phyloP scores from a whole-genome alignment of 2,329 filamentous ascomycete genomes.

The Verticillium isaacii region DNA sequence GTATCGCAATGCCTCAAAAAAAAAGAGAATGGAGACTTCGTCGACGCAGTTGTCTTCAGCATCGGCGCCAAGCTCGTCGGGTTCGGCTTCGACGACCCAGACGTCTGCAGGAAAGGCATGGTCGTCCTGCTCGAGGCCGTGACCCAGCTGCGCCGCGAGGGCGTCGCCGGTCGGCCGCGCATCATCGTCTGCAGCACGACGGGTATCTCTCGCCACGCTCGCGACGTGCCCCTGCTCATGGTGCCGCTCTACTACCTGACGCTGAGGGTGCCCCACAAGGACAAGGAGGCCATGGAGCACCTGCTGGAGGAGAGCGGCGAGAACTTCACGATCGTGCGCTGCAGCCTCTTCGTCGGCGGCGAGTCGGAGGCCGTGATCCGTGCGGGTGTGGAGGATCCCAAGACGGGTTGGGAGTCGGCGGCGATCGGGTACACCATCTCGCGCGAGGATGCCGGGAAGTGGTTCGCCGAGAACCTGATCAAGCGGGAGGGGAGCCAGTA shows the following conservation, averaged over 20 bases:
- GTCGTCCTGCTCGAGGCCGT: slow-evolving; percentile 35
- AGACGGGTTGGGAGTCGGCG: slow-evolving; percentile 24
- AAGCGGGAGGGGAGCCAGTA: slow-evolving; percentile 12
- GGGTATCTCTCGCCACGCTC: slow-evolving; percentile 30
- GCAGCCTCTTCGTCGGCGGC: slow-evolving; percentile 22
- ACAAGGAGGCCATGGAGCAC: slow-evolving; percentile 41
- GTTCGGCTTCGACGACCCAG: slow-evolving; percentile 36
- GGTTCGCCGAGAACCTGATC: slow-evolving; percentile 33
- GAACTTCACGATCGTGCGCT: slow-evolving; percentile 25
- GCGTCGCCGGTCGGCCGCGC: slow-evolving; percentile 21
- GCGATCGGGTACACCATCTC: slow-evolving; percentile 36
- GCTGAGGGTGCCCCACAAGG: slow-evolving; percentile 31
- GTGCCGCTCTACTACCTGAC: slow-evolving; percentile 34
- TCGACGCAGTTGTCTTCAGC: slow-evolving; percentile 41
- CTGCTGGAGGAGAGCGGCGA: slow-evolving; percentile 19
- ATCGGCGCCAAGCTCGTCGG: slow-evolving; percentile 36
- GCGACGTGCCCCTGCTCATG: slow-evolving; percentile 35
- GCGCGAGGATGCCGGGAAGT: slow-evolving; percentile 34
- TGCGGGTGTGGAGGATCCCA: slow-evolving; percentile 26
- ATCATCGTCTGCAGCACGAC: slow-evolving; percentile 36
- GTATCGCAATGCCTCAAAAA: slow-evolving; percentile 32
- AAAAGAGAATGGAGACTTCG: too few relatives aligned
- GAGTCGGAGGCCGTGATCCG: slow-evolving; percentile 17
- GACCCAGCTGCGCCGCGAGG: slow-evolving; percentile 17
- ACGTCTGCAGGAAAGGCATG: slow-evolving; percentile 43